These are phyloP conservation scores for Penicillium diatomitis DNA, from an alignment of 495 filamentous ascomycete species.

Conservation along the genomic window DNA sequence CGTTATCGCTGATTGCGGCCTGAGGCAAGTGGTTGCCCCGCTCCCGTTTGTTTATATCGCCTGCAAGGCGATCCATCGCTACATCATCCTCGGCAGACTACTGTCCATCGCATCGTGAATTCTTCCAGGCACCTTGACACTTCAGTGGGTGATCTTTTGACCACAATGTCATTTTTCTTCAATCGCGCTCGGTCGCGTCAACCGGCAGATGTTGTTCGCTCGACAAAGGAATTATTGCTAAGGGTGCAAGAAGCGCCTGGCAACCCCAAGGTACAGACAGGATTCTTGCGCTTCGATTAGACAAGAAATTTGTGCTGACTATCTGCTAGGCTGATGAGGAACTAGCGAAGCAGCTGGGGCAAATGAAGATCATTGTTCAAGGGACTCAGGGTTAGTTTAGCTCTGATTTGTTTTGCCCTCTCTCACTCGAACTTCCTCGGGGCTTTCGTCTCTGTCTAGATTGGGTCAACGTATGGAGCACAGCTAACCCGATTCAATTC, in stretches of 20 bases:
- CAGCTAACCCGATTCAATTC: constrained; percentile 1
- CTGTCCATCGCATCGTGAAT: too few species aligned
- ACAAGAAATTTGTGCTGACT: constrained; percentile 3
- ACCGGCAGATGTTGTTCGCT: constrained; percentile 48
- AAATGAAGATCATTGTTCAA: constrained; percentile 78
- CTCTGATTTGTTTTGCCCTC: too few species aligned
- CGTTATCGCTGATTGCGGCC: constrained; percentile 17
- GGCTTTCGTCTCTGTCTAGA: background rate
- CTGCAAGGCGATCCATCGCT: background rate
- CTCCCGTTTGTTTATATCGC: constrained; percentile 28
- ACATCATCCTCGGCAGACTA: too few species aligned
- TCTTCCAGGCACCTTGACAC: too few species aligned
- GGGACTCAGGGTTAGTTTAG: constrained; percentile 61
- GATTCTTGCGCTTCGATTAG: constrained; percentile 28
- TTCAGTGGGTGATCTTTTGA: too few species aligned
- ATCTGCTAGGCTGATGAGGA: constrained; percentile 57
- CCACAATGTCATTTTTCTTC: constrained; percentile 84
- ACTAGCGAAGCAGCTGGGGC: constrained; percentile 62
- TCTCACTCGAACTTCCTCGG: too few species aligned
- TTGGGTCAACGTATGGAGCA: constrained; percentile 5
- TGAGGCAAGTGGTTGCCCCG: constrained; percentile 30
- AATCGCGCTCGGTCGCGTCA: constrained; percentile 50
- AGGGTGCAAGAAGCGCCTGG: constrained; percentile 38
- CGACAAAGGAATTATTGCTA: constrained; percentile 47
- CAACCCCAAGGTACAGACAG: constrained; percentile 40